Evolutionary conservation across 768 basidiomycete genomes (phyloP), one percentile per base, ranked within the genome.

Genomic region (Tricholoma bakamatsutake): DNA sequence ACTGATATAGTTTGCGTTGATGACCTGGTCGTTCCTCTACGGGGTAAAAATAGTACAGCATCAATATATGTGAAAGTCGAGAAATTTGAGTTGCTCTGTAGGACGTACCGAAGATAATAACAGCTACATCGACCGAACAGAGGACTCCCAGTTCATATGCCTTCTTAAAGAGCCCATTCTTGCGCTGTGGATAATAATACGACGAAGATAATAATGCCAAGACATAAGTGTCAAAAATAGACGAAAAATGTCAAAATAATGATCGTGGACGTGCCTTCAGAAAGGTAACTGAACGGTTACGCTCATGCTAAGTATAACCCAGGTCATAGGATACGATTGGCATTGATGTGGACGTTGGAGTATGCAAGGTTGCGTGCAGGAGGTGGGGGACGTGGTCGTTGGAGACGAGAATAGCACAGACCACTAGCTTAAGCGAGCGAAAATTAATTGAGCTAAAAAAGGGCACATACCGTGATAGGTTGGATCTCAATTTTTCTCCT

Each of bases 91-190:
- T 35, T 33, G 6, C 28, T 15, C 4, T 11, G 34, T 37, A 12
- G 13, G 1, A 40, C 63, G 24, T 52, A 72, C 71, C 90, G 59
- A 93, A 91, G 68, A 93, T 89, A 68, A 92, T 88, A 67, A 93
- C 89, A 4, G 88, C 88, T 40, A 93, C 88, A 63, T 92, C 90
- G 62, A 92, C 90, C 12, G 88, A 90, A 68, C 90, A 93, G 40
- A 92, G 81, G 3, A 92, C 90, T n/a, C 89, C 90, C 58, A 93
- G 86, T 71, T 92, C 90, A 66, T 91, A 91, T 0, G 90, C 90
- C 66, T 92, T 92, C 71, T 92, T 91, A 84, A 93, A 92, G 59
- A 93, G 83, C 4, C 90, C 90, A 57, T 90, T 90, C 77, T 92
- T 91, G 63, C 90, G 83, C 90, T 92, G 73, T 45, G 61, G 57